Percentiles rank a stretch among this genome's conserved stretches.
Conservation (phyloP, 352 stramenopile species). For the Globisporangium acanthophoron region DNA sequence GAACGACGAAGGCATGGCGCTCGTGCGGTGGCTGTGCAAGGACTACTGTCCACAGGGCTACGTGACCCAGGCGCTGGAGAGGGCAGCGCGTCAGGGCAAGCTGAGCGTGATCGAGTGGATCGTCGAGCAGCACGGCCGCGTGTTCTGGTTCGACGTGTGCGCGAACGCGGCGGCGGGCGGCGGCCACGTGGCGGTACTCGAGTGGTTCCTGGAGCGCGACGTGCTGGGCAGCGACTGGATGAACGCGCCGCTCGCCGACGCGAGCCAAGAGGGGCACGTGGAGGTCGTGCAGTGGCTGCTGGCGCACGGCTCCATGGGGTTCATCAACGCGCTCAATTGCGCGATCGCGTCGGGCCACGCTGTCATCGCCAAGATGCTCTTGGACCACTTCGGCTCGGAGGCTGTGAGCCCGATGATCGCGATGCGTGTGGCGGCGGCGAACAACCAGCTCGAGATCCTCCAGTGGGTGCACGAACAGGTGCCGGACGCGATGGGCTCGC, state of each 20-base stretch:
- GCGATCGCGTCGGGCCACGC: not conserved
- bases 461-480: conserved; percentile 5
- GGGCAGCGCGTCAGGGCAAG: not conserved
- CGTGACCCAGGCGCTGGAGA: not conserved
- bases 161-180: not conserved
- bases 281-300: conserved; percentile 3
- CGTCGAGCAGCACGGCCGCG: not conserved
- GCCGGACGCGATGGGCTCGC: not conserved
- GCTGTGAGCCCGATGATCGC: not conserved
- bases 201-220: not conserved
- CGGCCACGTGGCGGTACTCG: not conserved
- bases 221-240: not conserved
- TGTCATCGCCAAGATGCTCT: not conserved
- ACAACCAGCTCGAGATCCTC: conserved; percentile 11
- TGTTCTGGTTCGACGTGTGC: conserved; percentile 1
- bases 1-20: not conserved
- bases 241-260: not conserved
- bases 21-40: conserved; percentile 3
- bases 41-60: conserved; percentile 1
- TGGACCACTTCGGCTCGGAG: not conserved
- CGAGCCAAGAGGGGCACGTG: not conserved
- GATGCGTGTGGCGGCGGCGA: not conserved
- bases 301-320: not conserved
- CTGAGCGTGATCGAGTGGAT: conserved; percentile 1
- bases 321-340: not conserved